Evolutionary conservation across 805 yeast genomes (phyloP).

Genomic region (Cyberlindnera xylosilytica): DNA sequence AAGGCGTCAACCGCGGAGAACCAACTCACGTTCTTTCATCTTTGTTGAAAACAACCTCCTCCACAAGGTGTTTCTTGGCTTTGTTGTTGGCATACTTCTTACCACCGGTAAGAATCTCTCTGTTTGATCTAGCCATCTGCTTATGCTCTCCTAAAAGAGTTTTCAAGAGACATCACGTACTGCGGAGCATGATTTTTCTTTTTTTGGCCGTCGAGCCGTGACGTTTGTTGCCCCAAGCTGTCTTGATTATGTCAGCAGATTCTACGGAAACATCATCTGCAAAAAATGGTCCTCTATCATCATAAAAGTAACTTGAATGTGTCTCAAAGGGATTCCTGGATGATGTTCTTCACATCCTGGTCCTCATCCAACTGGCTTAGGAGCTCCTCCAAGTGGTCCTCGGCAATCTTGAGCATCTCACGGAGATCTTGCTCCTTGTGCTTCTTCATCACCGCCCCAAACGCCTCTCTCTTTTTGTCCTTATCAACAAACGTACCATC

Average conservation of each 20-base stretch:
- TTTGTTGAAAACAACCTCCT: conserved; percentile 81
- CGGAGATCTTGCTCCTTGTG: conserved; percentile 23
- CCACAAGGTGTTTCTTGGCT: conserved; percentile 64
- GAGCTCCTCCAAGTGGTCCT: conserved; percentile 17
- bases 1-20: neutral
- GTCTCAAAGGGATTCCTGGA: too few relatives aligned
- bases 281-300: too few relatives aligned
- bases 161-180: too few relatives aligned
- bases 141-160: neutral
- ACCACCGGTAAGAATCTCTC: conserved; percentile 88
- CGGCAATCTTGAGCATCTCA: conserved; percentile 25
- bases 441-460: conserved; percentile 5
- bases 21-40: conserved; percentile 53
- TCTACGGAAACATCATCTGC: too few relatives aligned
- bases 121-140: conserved; percentile 42
- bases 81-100: conserved; percentile 71
- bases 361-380: conserved; percentile 6
- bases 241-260: too few relatives aligned
- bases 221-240: too few relatives aligned
- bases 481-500: neutral
- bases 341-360: too few relatives aligned
- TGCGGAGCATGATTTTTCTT: too few relatives aligned
- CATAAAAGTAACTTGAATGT: too few relatives aligned
- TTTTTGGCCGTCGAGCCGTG: too few relatives aligned
- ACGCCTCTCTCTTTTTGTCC: conserved; percentile 1